A percentile compares a stretch with the other conserved stretches of the same genome.
Evolutionary conservation across 805 yeast species (phyloP).

Genomic region (Pichia membranifaciens): DNA sequence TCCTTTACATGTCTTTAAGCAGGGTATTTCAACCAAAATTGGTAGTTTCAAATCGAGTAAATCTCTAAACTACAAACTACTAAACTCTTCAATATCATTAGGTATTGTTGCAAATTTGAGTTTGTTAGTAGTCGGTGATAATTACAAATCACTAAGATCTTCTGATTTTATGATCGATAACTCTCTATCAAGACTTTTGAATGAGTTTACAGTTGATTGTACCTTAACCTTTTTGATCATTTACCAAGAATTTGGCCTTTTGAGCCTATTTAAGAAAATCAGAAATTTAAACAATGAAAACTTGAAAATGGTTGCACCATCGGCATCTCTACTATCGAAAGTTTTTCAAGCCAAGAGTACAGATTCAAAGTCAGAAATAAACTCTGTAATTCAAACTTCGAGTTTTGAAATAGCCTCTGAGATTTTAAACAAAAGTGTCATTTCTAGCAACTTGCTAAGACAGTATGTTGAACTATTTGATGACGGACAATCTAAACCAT

Average conservation of each 20-base stretch:
- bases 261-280: slow-evolving; percentile 32
- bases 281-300: slow-evolving; percentile 12
- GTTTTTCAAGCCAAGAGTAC: slow-evolving; percentile 14
- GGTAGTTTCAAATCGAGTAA: slow-evolving; percentile 24
- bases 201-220: slow-evolving; percentile 14
- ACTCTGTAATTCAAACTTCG: neutral
- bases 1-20: slow-evolving; percentile 20
- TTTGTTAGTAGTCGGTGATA: slow-evolving; percentile 19
- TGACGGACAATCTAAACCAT: slow-evolving; percentile 27
- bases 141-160: slow-evolving; percentile 14
- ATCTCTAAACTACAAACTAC: slow-evolving; percentile 23
- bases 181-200: slow-evolving; percentile 13
- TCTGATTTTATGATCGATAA: slow-evolving; percentile 5
- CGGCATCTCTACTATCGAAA: slow-evolving; percentile 21
- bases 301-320: slow-evolving; percentile 22
- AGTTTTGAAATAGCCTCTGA: slow-evolving; percentile 11
- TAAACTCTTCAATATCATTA: slow-evolving; percentile 22
- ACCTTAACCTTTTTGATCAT: slow-evolving; percentile 19
- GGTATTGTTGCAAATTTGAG: slow-evolving; percentile 20
- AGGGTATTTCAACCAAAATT: slow-evolving; percentile 22
- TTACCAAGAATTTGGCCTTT: slow-evolving; percentile 35
- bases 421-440: slow-evolving; percentile 23
- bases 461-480: slow-evolving; percentile 31
- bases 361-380: neutral
- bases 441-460: slow-evolving; percentile 26